Evolutionary conservation across 2,329 filamentous ascomycete genomes (phyloP), one percentile per base, ranked within the genome.

Genomic region (Exserohilum rostratum): DNA sequence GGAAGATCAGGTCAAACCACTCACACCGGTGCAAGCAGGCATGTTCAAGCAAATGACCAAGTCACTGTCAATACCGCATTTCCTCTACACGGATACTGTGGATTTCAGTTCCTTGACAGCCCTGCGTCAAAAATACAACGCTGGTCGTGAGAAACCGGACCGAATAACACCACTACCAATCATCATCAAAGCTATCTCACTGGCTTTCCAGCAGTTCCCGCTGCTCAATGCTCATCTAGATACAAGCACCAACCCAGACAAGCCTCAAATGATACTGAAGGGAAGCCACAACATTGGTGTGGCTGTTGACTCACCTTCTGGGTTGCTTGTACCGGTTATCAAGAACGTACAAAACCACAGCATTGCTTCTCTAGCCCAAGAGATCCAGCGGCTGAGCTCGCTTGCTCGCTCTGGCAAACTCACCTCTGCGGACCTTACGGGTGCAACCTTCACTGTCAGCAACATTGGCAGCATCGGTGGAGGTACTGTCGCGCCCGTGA

Each of bases 1-100:
- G 12, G 78, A 81, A 49, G 95, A 98, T 76, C 89, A 87, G 7
- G 76, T 81, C 2, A 82, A 88, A 29, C 80, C 85, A 53, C 80
- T 99, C 57, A 90, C 90, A 11, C 88, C 87, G 33, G 89, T 90
- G 12, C 93, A 98, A 78, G 83, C 85, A 33, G 89, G 91, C 71
- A 99, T 99, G 95, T 98, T 96, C 86, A 97, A 96, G 79, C 85
- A 87, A 56, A 99, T 99, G 95, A 97, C 93, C 12, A 87, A 87
- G 54, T 97, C 93, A 2, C 83, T 99, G 60, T 85, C 78, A 46
- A 98, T 97, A 66, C 95, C 95, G 0, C 95, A 98, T 77, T 97
- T 99, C 78, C 85, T 98, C 57, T 99, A 96, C 78, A 89, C 91
- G 34, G 92, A 96, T 76, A 90, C 93, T 71, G 82, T 96, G 45